Evolutionary conservation across 2,329 filamentous ascomycete species (phyloP), one percentile per base, ranked within the genome.

Genomic region (Clonostachys solani): DNA sequence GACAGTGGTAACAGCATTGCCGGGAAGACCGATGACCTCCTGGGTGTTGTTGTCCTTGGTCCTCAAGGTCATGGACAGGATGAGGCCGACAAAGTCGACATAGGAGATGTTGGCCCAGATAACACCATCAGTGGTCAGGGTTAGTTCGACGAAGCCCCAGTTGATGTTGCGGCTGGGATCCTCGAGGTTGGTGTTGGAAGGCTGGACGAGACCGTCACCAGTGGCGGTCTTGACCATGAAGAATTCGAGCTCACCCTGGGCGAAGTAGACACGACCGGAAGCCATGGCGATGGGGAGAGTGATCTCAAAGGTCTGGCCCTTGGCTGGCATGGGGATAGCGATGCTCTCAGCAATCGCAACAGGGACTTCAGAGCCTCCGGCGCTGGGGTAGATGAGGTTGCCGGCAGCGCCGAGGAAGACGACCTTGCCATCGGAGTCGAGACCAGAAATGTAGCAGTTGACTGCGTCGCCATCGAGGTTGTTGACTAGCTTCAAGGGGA

Each of bases 131-230:
- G 54, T 42, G n/a, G 61, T 72, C 53, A 68, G 69, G 3, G 72
- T 73, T 29, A 78, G 59, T 53, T 78, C 75, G 16, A 75, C 64
- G 46, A 77, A 78, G 1, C 73, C 74, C 73, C 74, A 78, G 55
- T 70, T 69, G 36, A 73, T 55, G 3, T 57, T 63, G 0, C 68
- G 60, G 29, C 66, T 74, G 5, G 73, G 68, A 46, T 77, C 74
- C 4, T 51, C 45, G 0, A 68, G 58, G 55, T 73, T 73, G 12
- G 62, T 65, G 9, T 70, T 64, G 0, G 75, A 72, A 0, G 77
- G 77, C 52, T 77, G 69, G 12, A 80, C 75, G 2, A 80, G 55
- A 23, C 62, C 64, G 37, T 67, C 65, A 38, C 49, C 52, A 2
- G 8, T 43, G 3, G 52, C 54, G 12, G 51, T 58, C 16, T 53